Percentiles rank a stretch among this genome's conserved stretches.
These are phyloP conservation scores for Rhodotorula sp. DNA, from an alignment of 1,284 basidiomycete species.

Conservation along the genomic window DNA sequence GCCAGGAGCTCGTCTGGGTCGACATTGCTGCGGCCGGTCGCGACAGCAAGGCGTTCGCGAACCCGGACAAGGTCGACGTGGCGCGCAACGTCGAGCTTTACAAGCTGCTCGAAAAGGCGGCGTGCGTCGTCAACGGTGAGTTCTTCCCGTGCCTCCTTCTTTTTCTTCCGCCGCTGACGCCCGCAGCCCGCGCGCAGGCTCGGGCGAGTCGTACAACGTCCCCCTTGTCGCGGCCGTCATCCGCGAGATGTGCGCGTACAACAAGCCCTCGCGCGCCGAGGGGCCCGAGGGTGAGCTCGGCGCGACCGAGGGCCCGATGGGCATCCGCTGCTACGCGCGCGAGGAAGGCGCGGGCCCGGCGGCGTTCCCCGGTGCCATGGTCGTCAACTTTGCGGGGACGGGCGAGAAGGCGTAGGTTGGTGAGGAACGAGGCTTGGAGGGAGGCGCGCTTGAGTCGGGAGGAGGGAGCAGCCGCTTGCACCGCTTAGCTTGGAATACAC, in stretches of 20 bases:
- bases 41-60: slow-evolving; percentile 14
- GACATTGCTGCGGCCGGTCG: slow-evolving; percentile 18
- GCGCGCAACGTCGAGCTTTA: slow-evolving; percentile 10
- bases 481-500: neutral
- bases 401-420: neutral
- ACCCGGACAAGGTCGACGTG: slow-evolving; percentile 23
- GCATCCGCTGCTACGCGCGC: neutral
- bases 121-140: slow-evolving; percentile 26
- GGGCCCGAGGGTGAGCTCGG: slow-evolving; percentile 9
- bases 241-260: slow-evolving; percentile 4
- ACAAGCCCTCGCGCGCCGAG: neutral
- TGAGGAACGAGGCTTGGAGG: too few relatives aligned
- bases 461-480: neutral
- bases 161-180: neutral
- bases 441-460: too few relatives aligned
- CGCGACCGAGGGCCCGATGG: neutral
- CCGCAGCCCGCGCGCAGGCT: neutral
- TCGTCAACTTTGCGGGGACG: neutral
- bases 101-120: slow-evolving; percentile 9
- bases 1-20: slow-evolving; percentile 26
- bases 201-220: slow-evolving; percentile 18
- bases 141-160: neutral
- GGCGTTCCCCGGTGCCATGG: neutral
- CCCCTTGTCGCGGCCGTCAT: slow-evolving; percentile 2
- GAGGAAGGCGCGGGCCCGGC: neutral